Evolutionary conservation across 257 asterid genomes (phyloP), one percentile per base, ranked within the genome.

Genomic region (Nicotiana noctiflora): DNA sequence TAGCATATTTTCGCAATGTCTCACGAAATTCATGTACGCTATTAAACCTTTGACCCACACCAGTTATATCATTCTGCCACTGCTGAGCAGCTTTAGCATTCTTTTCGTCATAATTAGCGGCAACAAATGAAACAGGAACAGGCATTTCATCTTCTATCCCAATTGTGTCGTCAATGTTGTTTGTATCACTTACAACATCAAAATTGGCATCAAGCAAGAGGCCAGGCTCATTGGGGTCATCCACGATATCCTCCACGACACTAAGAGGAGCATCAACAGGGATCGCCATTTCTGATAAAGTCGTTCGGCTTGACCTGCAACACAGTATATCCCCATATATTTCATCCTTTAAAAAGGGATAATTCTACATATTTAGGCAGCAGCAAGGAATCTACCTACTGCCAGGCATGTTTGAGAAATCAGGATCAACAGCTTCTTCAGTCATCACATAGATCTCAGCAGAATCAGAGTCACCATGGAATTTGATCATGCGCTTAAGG

Each of bases 21-120:
- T 96, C 99, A 3, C 99, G 98, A 84, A 96, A 96, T 83, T 96
- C 99, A 80, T 90, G 96, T 23, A 96, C 99, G 23, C 97, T 92
- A 62, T 91, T 96, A 88, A 96, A 96, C 84, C 99, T 86, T 81
- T 96, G 99, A 78, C 99, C 99, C 78, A 96, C 99, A 25, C 96
- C 97, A 1, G 99, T 91, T 61, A 96, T 96, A 72, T 88, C 90
- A 89, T 91, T 90, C 86, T 90, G 96, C 98, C 98, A 96, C 75
- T 89, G 94, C 65, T 90, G 92, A 19, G 98, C 92, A 77, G 98
- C 97, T 86, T 92, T 96, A 67, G 90, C 87, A 55, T 89, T 91
- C 84, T 87, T 94, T 80, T 92, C 97, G 11, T 91, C 93, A 40
- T 85, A 90, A 70, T 93, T 80, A 57, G 77, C 79, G 55, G 82